Evolutionary conservation across 805 yeast genomes (phyloP).

Genomic region (Wickerhamomyces mucosus): DNA sequence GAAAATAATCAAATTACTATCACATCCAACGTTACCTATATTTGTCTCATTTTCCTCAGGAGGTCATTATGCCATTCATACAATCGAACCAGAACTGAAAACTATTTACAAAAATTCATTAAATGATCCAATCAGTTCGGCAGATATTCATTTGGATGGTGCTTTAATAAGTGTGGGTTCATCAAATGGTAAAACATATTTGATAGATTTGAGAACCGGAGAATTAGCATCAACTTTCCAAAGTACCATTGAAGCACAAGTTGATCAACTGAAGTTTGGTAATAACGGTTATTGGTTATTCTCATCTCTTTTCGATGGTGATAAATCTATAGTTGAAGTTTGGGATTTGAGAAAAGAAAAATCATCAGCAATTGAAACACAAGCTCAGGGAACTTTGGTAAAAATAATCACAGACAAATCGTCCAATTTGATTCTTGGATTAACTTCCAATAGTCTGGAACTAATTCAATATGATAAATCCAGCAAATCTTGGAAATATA

Average conservation of each 20-base stretch:
- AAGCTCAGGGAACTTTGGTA: constrained; percentile 1
- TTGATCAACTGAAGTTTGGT: constrained; percentile 34
- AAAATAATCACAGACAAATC: constrained; percentile 16
- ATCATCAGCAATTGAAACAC: constrained; percentile 4
- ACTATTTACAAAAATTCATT: constrained; percentile 4
- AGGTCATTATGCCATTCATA: constrained; percentile 16
- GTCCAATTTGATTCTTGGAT: constrained; percentile 11
- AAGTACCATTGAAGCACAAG: background rate
- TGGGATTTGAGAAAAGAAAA: constrained; percentile 40
- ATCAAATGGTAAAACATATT: constrained; percentile 19
- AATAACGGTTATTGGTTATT: constrained; percentile 58
- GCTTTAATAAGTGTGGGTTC: constrained; percentile 30
- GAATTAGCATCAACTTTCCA: constrained; percentile 19
- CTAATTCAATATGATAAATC: constrained; percentile 15
- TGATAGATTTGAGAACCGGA: constrained; percentile 27
- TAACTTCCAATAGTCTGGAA: constrained; percentile 5
- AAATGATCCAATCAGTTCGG: constrained; percentile 3
- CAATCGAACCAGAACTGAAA: constrained; percentile 1
- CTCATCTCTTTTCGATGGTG: constrained; percentile 17
- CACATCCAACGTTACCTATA: constrained; percentile 27
- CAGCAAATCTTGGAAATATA: constrained; percentile 12
- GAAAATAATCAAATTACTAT: constrained; percentile 17
- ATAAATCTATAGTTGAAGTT: constrained; percentile 24
- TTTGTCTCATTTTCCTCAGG: constrained; percentile 21
- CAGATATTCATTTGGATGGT: constrained; percentile 37